Conservation (phyloP, 495 filamentous ascomycete genomes). For the Staphylotrichum longicolle region DNA sequence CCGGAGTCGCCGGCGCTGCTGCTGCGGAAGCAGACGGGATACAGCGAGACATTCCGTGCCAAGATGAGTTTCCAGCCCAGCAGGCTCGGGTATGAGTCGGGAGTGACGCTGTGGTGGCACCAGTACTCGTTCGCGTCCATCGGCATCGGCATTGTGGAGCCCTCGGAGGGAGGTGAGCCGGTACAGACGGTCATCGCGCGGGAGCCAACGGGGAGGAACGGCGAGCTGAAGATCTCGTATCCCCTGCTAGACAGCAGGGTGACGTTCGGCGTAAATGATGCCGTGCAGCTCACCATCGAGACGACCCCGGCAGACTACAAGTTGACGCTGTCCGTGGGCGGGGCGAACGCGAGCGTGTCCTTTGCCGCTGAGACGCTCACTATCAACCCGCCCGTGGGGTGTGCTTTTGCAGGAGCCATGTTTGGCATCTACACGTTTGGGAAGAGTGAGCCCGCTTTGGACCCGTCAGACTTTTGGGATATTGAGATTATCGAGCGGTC, state of each 20-base stretch:
- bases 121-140: not conserved
- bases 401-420: not conserved
- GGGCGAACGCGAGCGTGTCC: not conserved
- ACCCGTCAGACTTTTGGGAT: conserved; percentile 2
- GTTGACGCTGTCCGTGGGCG: not conserved
- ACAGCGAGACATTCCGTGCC: not conserved
- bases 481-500: conserved; percentile 3
- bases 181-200: conserved; percentile 1
- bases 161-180: not conserved
- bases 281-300: conserved; percentile 1
- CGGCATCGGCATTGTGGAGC: conserved; percentile 1
- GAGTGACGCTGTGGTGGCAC: conserved; percentile 2
- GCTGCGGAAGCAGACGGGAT: conserved; percentile 1
- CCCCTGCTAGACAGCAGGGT: not conserved
- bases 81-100: conserved; percentile 3
- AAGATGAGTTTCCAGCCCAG: not conserved
- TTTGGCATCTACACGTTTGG: not conserved
- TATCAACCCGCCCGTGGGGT: not conserved
- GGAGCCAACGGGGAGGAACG: not conserved
- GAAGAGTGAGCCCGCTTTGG: not conserved
- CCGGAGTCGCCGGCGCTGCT: conserved; percentile 2
- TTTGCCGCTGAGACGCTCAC: not conserved
- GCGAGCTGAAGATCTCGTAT: conserved; percentile 1
- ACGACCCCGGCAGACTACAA: conserved; percentile 1
- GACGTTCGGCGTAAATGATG: not conserved